Evolutionary conservation across 2,329 filamentous ascomycete species (phyloP).

Genomic region (Xylariaceae sp.): DNA sequence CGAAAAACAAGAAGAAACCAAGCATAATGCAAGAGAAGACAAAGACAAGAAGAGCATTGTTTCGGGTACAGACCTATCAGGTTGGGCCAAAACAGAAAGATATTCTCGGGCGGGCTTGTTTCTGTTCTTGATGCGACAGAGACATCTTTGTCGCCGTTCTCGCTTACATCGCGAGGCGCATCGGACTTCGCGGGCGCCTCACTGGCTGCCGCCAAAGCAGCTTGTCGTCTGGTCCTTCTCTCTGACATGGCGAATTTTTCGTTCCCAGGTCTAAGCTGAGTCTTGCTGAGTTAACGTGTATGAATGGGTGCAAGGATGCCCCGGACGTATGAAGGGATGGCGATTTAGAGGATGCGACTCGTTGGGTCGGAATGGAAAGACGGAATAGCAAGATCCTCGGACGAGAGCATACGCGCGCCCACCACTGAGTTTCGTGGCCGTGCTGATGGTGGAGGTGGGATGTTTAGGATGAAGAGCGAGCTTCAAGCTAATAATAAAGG

Average conservation of each 20-base stretch:
- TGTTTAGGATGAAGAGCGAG: not conserved
- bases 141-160: constrained; percentile 37
- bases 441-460: not conserved
- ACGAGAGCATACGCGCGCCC: constrained; percentile 3
- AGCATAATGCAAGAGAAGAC: not conserved
- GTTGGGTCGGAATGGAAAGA: not conserved
- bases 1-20: not conserved
- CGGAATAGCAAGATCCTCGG: not conserved
- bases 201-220: constrained; percentile 26
- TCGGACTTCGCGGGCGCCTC: constrained; percentile 22
- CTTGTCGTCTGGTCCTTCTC: constrained; percentile 28
- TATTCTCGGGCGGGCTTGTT: constrained; percentile 57
- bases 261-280: not conserved
- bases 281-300: not conserved
- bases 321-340: not conserved
- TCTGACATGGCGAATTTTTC: constrained; percentile 25
- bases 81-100: constrained; percentile 78
- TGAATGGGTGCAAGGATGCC: not conserved
- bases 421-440: not conserved
- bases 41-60: too few relatives aligned
- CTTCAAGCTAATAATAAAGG: constrained; percentile 5
- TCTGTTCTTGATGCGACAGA: constrained; percentile 31
- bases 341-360: not conserved
- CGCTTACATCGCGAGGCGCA: constrained; percentile 35
- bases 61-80: constrained; percentile 59